Evolutionary conservation across 371 early-diverging fungal species (phyloP).

Genomic region (Mucor indicus): DNA sequence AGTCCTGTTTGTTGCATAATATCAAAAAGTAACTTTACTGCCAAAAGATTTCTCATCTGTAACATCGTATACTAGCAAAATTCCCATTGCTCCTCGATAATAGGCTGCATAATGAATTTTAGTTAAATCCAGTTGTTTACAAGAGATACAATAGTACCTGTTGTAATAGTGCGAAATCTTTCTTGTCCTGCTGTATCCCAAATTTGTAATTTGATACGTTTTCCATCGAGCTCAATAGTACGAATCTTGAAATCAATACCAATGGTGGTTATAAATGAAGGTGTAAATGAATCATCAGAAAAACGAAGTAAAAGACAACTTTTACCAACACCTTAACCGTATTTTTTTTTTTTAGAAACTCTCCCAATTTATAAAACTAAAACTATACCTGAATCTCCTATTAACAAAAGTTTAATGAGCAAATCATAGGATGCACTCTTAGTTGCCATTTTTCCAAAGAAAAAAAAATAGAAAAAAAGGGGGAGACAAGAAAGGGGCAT

Average conservation of each 20-base stretch:
- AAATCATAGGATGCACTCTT: constrained; percentile 93
- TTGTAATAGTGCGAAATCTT: constrained; percentile 99
- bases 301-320: constrained; percentile 96
- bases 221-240: constrained; percentile 97
- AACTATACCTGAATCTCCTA: constrained; percentile 97
- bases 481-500: too few species aligned
- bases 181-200: constrained; percentile 99
- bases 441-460: constrained; percentile 35
- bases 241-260: constrained; percentile 99
- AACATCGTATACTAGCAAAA: constrained; percentile 99
- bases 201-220: constrained; percentile 99
- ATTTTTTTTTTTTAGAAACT: not conserved
- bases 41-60: constrained; percentile 97
- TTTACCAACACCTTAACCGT: constrained; percentile 87
- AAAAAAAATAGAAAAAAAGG: not conserved
- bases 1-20: constrained; percentile 86
- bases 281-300: constrained; percentile 98
- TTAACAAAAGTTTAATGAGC: constrained; percentile 98
- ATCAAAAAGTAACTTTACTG: constrained; percentile 50
- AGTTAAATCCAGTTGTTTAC: not conserved
- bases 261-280: constrained; percentile 96
- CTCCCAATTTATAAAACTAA: not conserved
- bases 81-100: constrained; percentile 99
- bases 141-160: constrained; percentile 44
- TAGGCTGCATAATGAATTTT: constrained; percentile 58